A percentile compares a stretch with the other conserved stretches of the same genome.
phyloP scores from a whole-genome alignment of 176 grass and related monocot genomes.

The Aegilops speltoides region DNA sequence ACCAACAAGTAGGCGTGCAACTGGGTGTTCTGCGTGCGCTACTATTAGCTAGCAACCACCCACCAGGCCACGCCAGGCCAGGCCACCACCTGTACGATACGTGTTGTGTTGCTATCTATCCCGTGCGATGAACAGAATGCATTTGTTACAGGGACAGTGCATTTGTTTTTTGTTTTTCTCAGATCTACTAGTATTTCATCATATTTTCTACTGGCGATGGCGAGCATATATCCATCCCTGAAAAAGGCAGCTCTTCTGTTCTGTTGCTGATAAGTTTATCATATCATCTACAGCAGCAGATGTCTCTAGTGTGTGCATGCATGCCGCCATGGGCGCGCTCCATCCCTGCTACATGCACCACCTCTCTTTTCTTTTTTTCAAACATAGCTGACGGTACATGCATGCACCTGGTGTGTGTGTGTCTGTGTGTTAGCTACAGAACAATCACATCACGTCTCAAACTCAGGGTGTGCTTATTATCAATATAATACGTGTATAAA shows the following conservation, averaged over 20 bases:
- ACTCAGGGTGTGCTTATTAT: not conserved
- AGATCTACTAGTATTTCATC: not conserved
- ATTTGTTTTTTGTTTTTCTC: not conserved
- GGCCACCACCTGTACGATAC: not conserved
- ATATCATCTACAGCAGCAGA: constrained; percentile 25
- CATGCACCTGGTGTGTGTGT: constrained; percentile 11
- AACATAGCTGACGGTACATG: constrained; percentile 9
- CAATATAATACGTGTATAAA: not conserved
- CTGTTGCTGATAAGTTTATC: constrained; percentile 42
- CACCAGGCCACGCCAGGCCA: not conserved
- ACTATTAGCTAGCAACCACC: not conserved
- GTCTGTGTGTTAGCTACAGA: too few relatives aligned
- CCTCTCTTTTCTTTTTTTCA: not conserved
- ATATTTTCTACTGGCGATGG: not conserved
- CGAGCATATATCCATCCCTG: not conserved
- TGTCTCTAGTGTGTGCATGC: constrained; percentile 29
- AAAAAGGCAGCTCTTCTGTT: not conserved
- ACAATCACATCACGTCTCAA: not conserved
- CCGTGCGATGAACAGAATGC: not conserved
- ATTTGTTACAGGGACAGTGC: not conserved
- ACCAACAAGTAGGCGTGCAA: not conserved
- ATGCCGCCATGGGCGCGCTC: constrained; percentile 6
- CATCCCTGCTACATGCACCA: not conserved
- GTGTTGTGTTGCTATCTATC: not conserved
- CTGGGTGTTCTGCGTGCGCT: not conserved